phyloP scores from a whole-genome alignment of 2,329 filamentous ascomycete species.

The Venturia carpophila region DNA sequence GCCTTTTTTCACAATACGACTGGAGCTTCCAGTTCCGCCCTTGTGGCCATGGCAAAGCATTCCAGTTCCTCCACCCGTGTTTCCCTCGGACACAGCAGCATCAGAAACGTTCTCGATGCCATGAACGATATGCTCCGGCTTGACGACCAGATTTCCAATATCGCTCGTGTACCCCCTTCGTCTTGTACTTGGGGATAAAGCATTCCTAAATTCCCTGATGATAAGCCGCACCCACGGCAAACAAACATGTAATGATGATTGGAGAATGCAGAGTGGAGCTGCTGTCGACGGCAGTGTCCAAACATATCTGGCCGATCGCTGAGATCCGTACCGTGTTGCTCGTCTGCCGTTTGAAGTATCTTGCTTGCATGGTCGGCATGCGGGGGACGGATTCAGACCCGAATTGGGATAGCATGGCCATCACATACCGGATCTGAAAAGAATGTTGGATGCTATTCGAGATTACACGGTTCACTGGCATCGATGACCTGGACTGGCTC shows the following conservation, averaged over 20 bases:
- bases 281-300: background rate
- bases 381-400: background rate
- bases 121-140: conserved; percentile 45
- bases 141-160: conserved; percentile 47
- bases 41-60: conserved; percentile 62
- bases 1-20: conserved; percentile 46
- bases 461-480: too few species aligned
- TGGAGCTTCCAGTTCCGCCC: conserved; percentile 57
- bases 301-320: background rate
- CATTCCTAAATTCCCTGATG: conserved; percentile 53
- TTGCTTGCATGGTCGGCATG: background rate
- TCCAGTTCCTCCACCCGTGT: conserved; percentile 58
- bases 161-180: conserved; percentile 50
- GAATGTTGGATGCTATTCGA: background rate
- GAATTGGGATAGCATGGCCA: background rate
- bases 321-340: background rate
- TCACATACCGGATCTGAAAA: background rate
- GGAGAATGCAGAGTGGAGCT: conserved; percentile 42
- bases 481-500: background rate
- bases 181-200: conserved; percentile 40
- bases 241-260: conserved; percentile 53
- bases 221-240: conserved; percentile 51
- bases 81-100: conserved; percentile 52
- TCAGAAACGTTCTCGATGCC: conserved; percentile 46
- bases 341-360: background rate